Evolutionary conservation across 768 basidiomycete species (phyloP), one percentile per base, ranked within the genome.

Genomic region (Suillus cothurnatus): DNA sequence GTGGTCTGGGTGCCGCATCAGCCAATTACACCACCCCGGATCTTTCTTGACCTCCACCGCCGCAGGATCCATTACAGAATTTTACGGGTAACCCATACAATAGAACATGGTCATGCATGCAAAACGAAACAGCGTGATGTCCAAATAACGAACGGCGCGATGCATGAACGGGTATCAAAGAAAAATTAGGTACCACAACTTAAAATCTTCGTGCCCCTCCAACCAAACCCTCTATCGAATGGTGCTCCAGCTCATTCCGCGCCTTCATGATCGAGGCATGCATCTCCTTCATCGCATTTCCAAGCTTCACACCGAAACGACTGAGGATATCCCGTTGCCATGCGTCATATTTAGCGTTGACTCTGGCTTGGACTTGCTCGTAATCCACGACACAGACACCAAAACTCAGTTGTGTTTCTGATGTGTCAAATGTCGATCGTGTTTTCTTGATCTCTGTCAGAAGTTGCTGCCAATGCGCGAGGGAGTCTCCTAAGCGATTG

Each of bases 341-440:
- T 23, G 94, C 82, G 74, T 99, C 97, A 76, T 99, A 99, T 81
- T 98, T 99, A 66, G 96, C 94, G 77, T 98, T 98, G 72, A 99
- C 97, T 69, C 96, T 86, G 53, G 93, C 87, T 78, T 99, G 97
- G 32, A 98, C 97, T 77, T 97, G 96, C 76, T 99, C 97, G 77
- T 98, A 99, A 78, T 98, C 94, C 71, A 99, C 91, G 52, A 96
- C 87, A 72, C 94, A 95, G 12, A 96, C 92, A 1, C 96, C 95
- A 73, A 99, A 97, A 56, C 87, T 87, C 69, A 91, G 94, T 71
- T 91, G 89, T 11, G 94, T 96, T 71, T 97, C 97, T 32, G 94
- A 92, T 23, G 94, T 99, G 77, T 99, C 97, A 73, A 99, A 99
- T 21, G 95, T 98, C 62, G 95, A 88, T 0, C 97, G 90, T 17